Percentiles rank a stretch among this genome's conserved stretches.
phyloP scores from a whole-genome alignment of 768 basidiomycete species.

The Lentinula edodes region DNA sequence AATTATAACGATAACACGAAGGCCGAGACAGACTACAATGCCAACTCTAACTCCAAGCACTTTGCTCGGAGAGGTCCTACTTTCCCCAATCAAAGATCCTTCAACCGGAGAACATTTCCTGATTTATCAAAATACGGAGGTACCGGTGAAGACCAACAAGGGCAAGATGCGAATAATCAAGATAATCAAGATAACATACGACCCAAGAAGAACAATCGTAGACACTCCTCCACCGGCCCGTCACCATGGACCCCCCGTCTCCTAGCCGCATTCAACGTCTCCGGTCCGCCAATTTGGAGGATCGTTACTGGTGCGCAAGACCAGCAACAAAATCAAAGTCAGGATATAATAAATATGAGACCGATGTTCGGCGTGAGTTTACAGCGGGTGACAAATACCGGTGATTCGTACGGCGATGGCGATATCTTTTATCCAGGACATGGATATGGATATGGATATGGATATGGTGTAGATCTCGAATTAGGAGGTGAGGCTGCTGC shows the following conservation, averaged over 20 bases:
- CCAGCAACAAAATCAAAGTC: neutral
- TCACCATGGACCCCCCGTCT: constrained; percentile 20
- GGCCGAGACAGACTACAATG: no score
- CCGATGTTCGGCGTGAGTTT: constrained; percentile 56
- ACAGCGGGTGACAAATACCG: constrained; percentile 49
- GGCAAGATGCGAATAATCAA: neutral
- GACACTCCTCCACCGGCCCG: neutral
- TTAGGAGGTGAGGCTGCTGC: no score
- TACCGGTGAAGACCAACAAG: neutral
- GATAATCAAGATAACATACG: neutral
- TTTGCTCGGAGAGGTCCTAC: neutral
- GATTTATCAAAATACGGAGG: constrained; percentile 14
- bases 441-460: no score
- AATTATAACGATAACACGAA: neutral
- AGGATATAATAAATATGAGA: no score
- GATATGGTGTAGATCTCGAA: no score
- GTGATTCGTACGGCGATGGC: no score
- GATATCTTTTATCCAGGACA: no score
- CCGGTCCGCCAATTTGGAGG: constrained; percentile 33
- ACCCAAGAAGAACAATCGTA: neutral
- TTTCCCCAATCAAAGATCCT: neutral
- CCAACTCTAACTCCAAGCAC: neutral
- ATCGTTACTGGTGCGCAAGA: neutral
- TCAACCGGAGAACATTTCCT: constrained; percentile 23
- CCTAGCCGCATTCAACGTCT: constrained; percentile 34